phyloP scores from a whole-genome alignment of 306 rosid genomes.

The Rosa lucieae region DNA sequence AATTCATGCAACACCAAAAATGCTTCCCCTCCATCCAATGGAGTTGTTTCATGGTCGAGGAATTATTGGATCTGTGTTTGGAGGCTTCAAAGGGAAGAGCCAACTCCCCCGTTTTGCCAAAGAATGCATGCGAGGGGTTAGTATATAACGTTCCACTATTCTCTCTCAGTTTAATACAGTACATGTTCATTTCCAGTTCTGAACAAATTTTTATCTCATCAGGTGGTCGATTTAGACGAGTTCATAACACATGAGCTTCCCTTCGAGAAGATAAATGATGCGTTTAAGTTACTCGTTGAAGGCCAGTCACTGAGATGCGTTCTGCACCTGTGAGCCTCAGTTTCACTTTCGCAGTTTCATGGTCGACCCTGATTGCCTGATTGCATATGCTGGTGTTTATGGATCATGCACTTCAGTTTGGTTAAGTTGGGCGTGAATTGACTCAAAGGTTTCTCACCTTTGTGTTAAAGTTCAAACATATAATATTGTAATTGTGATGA shows the following conservation, averaged over 20 bases:
- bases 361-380: background rate
- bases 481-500: background rate
- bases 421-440: background rate
- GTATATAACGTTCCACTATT: background rate
- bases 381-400: background rate
- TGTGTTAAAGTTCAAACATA: background rate
- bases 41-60: conserved; percentile 66
- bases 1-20: conserved; percentile 52
- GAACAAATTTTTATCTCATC: background rate
- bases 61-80: conserved; percentile 56
- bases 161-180: background rate
- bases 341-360: background rate
- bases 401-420: background rate
- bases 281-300: conserved; percentile 51
- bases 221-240: conserved; percentile 66
- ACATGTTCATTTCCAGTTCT: background rate
- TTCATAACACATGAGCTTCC: conserved; percentile 88
- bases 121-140: conserved; percentile 63
- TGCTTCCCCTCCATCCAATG: conserved; percentile 85
- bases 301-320: conserved; percentile 78
- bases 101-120: conserved; percentile 69
- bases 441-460: background rate
- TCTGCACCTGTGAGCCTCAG: conserved; percentile 39
- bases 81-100: conserved; percentile 79
- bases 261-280: conserved; percentile 68